Base-by-base conservation (phyloP, 495 filamentous ascomycete genomes). In the Eremomyces bilateralis region DNA sequence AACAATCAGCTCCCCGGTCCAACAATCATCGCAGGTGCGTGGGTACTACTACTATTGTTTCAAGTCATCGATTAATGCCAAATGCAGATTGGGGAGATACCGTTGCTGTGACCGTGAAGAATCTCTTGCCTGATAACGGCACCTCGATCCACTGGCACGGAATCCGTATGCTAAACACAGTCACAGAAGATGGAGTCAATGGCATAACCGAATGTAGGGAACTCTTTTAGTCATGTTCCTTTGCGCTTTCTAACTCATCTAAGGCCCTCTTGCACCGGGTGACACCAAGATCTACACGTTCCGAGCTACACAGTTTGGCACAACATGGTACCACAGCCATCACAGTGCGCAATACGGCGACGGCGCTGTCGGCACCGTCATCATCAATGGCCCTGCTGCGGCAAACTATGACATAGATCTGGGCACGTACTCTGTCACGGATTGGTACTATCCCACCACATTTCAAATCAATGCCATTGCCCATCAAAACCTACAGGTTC, bases 121-220 rank as follows among this genome's bases (percentile, higher is more conserved):
- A 55, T 36, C 37, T 33, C 0, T 24, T 57, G 19, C 35, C 51
- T 19, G 29, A 54, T 35, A 57, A 57, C 35, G 53, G 53, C 13
- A 55, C 52, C n/a, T 37, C 38, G 4, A 53, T 55, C 16, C 53
- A 57, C 31, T 55, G 48, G 48, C 53, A 57, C 36, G 53, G 53
- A 17, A 37, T 57, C 11, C 34, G 53, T 6, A 52, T 55, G 36
- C 37, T 51, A 15, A 39, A 47, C 32, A 44, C 36, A 15, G 46
- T 40, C 33, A 31, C 33, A 11, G 24, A 50, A 19, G 53, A 57
- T 24, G 53, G 53, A 20, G 47, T 50, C 0, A 48, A 48, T 19
- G 53, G 53, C 18, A 34, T 55, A 10, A 57, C 53, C 4, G 47
- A 55, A 35, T 57, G 51, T 48, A 22, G 35, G 38, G 21, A 13